These are phyloP conservation scores for Alternaria triticina DNA, from an alignment of 2,329 filamentous ascomycete genomes.

Conservation along the genomic window DNA sequence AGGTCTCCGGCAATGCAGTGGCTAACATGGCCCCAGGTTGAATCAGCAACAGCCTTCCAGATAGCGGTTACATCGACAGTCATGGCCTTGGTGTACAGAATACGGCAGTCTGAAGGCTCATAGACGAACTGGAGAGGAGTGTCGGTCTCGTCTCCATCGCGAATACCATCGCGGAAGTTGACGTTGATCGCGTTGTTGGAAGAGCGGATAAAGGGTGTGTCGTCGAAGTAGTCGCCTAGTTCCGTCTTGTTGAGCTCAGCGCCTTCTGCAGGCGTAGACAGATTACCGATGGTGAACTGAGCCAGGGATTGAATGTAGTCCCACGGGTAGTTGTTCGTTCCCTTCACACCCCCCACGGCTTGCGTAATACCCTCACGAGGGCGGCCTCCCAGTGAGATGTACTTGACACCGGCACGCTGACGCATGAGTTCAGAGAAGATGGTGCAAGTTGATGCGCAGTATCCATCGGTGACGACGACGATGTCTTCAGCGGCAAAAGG, in stretches of 20 bases:
- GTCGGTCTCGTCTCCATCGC: conserved; percentile 49
- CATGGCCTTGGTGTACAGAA: conserved; percentile 66
- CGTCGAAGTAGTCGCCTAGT: conserved; percentile 41
- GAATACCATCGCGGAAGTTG: conserved; percentile 52
- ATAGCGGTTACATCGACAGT: conserved; percentile 59
- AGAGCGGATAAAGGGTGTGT: conserved; percentile 38
- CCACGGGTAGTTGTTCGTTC: conserved; percentile 51
- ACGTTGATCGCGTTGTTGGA: conserved; percentile 38
- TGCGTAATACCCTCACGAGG: conserved; percentile 60
- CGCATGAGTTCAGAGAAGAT: conserved; percentile 64
- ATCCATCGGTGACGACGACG: conserved; percentile 62
- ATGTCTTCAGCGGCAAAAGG: conserved; percentile 44
- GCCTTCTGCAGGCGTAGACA: conserved; percentile 31
- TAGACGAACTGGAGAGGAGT: conserved; percentile 67
- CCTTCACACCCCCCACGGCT: conserved; percentile 69
- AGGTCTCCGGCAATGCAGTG: conserved; percentile 44
- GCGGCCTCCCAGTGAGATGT: conserved; percentile 66
- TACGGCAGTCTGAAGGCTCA: conserved; percentile 66
- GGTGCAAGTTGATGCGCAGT: conserved; percentile 66
- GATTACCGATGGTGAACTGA: conserved; percentile 28
- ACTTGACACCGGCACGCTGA: conserved; percentile 59
- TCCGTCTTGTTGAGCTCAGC: conserved; percentile 38
- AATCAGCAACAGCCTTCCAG: conserved; percentile 57
- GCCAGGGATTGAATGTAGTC: conserved; percentile 38
- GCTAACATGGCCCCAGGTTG: conserved; percentile 40